Conservation (phyloP, 768 basidiomycete species). For the Baorangia bicolor region DNA sequence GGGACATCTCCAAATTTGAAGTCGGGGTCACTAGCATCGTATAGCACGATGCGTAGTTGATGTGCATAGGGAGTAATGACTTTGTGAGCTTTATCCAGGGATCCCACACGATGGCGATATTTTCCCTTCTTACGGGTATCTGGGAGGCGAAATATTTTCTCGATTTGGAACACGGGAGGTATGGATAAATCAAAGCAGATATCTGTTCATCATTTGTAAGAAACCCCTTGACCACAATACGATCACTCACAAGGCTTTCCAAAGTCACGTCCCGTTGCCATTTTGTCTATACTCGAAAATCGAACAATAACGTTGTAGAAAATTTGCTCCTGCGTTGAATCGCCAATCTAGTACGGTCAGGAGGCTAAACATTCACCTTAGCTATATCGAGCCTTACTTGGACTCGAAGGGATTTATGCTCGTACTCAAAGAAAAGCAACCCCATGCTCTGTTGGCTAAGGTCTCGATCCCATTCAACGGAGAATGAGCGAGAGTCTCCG, state of each 20-base stretch:
- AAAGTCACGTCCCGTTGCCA: constrained; percentile 59
- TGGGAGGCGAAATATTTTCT: constrained; percentile 54
- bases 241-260: constrained; percentile 58
- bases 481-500: constrained; percentile 52
- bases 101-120: constrained; percentile 57
- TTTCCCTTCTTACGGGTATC: constrained; percentile 33
- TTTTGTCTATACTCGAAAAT: constrained; percentile 57
- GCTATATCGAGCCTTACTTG: constrained; percentile 39
- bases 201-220: constrained; percentile 38
- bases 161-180: constrained; percentile 62
- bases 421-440: constrained; percentile 62
- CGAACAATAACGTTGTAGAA: constrained; percentile 53
- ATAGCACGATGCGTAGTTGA: constrained; percentile 64
- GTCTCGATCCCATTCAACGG: constrained; percentile 65
- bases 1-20: constrained; percentile 39
- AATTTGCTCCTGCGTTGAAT: constrained; percentile 47
- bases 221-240: background rate
- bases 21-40: constrained; percentile 41
- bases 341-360: constrained; percentile 50
- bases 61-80: constrained; percentile 67
- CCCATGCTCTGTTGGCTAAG: constrained; percentile 47
- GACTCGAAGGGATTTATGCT: constrained; percentile 63
- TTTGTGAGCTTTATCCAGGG: constrained; percentile 57
- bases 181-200: constrained; percentile 65
- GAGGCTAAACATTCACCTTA: background rate